Percentiles rank a stretch among this genome's conserved stretches.
Conservation (phyloP, 2,329 filamentous ascomycete species). For the Exophiala sideris region DNA sequence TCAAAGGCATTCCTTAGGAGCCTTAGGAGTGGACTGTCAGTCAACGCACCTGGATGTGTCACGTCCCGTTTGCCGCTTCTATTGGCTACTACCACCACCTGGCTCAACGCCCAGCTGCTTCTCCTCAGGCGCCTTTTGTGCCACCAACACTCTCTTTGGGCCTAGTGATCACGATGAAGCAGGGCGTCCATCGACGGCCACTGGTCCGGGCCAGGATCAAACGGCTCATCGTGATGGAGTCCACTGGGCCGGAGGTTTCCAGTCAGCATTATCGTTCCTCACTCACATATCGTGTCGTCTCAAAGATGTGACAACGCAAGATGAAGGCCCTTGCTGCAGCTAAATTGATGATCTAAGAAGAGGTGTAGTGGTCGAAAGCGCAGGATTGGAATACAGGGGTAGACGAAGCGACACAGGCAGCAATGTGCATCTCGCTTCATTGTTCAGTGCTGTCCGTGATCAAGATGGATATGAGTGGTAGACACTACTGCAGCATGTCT, state of each 20-base stretch:
- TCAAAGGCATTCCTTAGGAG: slow-evolving; percentile 1
- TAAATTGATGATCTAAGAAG: background rate
- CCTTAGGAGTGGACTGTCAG: slow-evolving; percentile 1
- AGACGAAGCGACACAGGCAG: background rate
- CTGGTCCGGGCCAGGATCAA: slow-evolving; percentile 9
- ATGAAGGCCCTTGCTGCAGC: background rate
- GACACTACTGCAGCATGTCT: no score
- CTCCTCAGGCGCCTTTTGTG: slow-evolving; percentile 17
- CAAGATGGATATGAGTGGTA: background rate
- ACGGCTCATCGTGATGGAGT: slow-evolving; percentile 13
- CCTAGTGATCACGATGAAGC: slow-evolving; percentile 24
- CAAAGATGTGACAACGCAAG: slow-evolving; percentile 18
- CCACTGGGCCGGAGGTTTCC: slow-evolving; percentile 13
- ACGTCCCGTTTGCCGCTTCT: background rate
- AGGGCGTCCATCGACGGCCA: slow-evolving; percentile 3
- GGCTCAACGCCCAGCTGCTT: slow-evolving; percentile 16
- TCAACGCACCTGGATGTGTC: slow-evolving; percentile 1
- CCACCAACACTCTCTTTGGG: slow-evolving; percentile 14
- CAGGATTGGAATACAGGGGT: background rate
- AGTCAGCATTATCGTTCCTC: slow-evolving; percentile 13
- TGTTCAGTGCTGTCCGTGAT: background rate
- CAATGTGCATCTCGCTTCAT: background rate
- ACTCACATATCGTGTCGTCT: background rate
- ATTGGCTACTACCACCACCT: slow-evolving; percentile 17
- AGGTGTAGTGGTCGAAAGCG: background rate